Conservation (phyloP, 768 basidiomycete genomes). For the Pulveroboletus frians region DNA sequence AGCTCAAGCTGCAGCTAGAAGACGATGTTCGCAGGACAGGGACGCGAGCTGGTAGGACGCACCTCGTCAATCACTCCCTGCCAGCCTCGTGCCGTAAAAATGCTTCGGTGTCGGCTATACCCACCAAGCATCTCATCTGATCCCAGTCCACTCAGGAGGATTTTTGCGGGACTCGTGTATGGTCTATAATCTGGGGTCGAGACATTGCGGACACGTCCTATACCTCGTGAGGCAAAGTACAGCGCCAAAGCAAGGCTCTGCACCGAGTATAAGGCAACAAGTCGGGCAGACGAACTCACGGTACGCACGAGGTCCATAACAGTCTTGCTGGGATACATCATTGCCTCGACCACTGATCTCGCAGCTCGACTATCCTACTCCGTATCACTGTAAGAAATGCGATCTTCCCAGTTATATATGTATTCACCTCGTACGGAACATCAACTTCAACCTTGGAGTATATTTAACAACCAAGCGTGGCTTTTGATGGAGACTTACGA, state of each 20-base stretch:
- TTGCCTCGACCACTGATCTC: slow-evolving; percentile 50
- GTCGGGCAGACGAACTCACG: background rate
- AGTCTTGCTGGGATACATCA: slow-evolving; percentile 76
- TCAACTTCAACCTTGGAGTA: slow-evolving; percentile 72
- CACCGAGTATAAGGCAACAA: slow-evolving; percentile 1
- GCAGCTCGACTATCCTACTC: slow-evolving; percentile 62
- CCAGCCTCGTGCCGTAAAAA: slow-evolving; percentile 68
- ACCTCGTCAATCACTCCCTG: slow-evolving; percentile 77
- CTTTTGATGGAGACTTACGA: slow-evolving; percentile 45
- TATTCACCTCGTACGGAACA: slow-evolving; percentile 67
- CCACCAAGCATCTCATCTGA: slow-evolving; percentile 95
- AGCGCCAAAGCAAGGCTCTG: slow-evolving; percentile 90
- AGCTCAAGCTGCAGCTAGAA: slow-evolving; percentile 83
- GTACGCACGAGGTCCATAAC: slow-evolving; percentile 84
- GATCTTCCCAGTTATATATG: background rate
- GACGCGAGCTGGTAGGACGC: slow-evolving; percentile 1
- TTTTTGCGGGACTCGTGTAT: slow-evolving; percentile 73
- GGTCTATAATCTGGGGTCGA: slow-evolving; percentile 32
- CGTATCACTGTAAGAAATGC: slow-evolving; percentile 4
- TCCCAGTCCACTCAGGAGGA: slow-evolving; percentile 86
- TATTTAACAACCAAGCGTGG: background rate
- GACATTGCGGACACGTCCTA: slow-evolving; percentile 49
- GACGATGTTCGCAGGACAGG: background rate
- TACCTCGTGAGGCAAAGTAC: slow-evolving; percentile 86
- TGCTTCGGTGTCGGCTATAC: slow-evolving; percentile 82